These are phyloP conservation scores for Citrus medica DNA, from an alignment of 345 rosid genomes.

Conservation along the genomic window DNA sequence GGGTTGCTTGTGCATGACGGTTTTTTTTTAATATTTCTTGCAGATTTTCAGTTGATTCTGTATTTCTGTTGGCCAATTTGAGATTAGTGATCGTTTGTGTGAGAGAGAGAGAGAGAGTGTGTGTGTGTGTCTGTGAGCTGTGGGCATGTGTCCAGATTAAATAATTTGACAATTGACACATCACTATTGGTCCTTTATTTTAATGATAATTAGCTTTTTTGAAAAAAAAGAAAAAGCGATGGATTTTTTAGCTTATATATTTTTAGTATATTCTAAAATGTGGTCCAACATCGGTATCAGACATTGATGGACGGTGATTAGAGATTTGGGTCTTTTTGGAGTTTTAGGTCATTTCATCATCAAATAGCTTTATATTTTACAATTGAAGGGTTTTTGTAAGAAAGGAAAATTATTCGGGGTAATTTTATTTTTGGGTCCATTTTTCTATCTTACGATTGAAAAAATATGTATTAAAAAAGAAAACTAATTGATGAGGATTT, in stretches of 20 bases:
- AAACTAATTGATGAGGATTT: too few relatives aligned
- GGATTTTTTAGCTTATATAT: not conserved
- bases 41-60: conserved; percentile 6
- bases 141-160: conserved; percentile 4
- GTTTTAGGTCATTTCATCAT: not conserved
- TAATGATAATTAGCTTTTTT: not conserved
- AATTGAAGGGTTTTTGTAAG: not conserved
- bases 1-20: conserved; percentile 10
- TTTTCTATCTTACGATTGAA: too few relatives aligned
- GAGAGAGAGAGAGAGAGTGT: not conserved
- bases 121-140: too few relatives aligned
- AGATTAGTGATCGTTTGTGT: conserved; percentile 5
- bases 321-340: not conserved
- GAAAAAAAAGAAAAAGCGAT: not conserved
- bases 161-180: not conserved
- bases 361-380: too few relatives aligned
- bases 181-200: not conserved
- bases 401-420: not conserved
- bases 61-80: conserved; percentile 2
- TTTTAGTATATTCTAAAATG: not conserved
- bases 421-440: too few relatives aligned
- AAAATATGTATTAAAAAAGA: too few relatives aligned
- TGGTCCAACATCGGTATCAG: not conserved
- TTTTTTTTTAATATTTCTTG: not conserved
- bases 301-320: not conserved